These are phyloP conservation scores for Colletotrichum sp. DNA, from an alignment of 2,329 filamentous ascomycete species.

Conservation along the genomic window DNA sequence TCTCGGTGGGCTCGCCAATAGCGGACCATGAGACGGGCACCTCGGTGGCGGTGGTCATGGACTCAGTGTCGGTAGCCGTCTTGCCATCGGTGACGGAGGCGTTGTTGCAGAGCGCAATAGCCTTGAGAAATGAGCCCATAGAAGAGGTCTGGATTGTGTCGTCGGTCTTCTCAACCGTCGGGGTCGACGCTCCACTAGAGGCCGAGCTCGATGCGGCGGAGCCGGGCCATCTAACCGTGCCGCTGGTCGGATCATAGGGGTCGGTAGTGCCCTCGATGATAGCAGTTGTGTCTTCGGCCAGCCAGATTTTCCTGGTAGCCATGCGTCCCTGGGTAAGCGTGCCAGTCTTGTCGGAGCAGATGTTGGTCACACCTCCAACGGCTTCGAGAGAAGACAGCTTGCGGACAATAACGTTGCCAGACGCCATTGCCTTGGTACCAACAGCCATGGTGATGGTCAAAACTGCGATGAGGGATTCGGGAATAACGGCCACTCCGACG, in stretches of 20 bases:
- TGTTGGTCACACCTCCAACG: slow-evolving; percentile 72
- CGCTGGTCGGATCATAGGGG: slow-evolving; percentile 66
- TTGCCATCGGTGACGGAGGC: slow-evolving; percentile 53
- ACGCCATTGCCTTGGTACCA: slow-evolving; percentile 68
- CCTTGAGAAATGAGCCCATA: slow-evolving; percentile 54
- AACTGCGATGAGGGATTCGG: slow-evolving; percentile 71
- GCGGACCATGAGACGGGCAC: slow-evolving; percentile 55
- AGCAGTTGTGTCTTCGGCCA: slow-evolving; percentile 58
- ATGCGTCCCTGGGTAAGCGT: slow-evolving; percentile 71
- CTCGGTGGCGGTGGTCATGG: slow-evolving; percentile 48
- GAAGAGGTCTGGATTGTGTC: slow-evolving; percentile 30
- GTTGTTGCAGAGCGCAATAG: slow-evolving; percentile 68
- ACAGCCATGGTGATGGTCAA: slow-evolving; percentile 75
- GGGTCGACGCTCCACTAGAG: slow-evolving; percentile 24
- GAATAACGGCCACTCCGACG: slow-evolving; percentile 68
- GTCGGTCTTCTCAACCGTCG: slow-evolving; percentile 28
- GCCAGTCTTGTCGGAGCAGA: slow-evolving; percentile 75
- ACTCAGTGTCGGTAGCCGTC: slow-evolving; percentile 45
- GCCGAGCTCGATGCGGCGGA: slow-evolving; percentile 37
- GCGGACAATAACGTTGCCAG: slow-evolving; percentile 68
- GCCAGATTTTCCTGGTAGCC: slow-evolving; percentile 67
- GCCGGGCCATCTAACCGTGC: slow-evolving; percentile 51
- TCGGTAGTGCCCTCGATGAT: slow-evolving; percentile 60
- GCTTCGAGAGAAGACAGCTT: slow-evolving; percentile 70
- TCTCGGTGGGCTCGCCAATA: slow-evolving; percentile 73